Conservation (phyloP, 345 rosid genomes). For the Atalantia buxifolia region DNA sequence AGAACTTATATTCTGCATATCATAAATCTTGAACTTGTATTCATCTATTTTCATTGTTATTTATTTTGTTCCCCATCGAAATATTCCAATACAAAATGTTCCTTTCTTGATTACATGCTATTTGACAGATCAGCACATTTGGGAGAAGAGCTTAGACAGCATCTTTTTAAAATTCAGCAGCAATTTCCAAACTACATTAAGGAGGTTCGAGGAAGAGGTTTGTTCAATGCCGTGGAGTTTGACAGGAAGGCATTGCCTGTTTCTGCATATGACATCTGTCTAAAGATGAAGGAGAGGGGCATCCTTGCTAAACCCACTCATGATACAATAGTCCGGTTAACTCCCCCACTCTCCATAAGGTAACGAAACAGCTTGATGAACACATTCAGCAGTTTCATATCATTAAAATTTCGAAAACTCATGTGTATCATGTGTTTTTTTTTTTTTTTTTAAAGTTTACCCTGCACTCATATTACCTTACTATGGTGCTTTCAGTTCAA, state of each 20-base stretch:
- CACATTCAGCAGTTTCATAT: not conserved
- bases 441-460: not conserved
- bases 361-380: conserved; percentile 23
- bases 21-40: not conserved
- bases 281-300: conserved; percentile 87
- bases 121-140: conserved; percentile 51
- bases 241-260: conserved; percentile 49
- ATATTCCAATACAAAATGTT: not conserved
- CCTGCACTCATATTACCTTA: not conserved
- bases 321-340: conserved; percentile 79
- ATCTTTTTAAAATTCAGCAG: conserved; percentile 51
- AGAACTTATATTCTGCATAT: not conserved
- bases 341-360: conserved; percentile 96
- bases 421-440: not conserved
- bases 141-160: conserved; percentile 65
- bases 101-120: conserved; percentile 10
- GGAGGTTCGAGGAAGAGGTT: conserved; percentile 91
- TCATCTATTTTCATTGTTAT: not conserved
- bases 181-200: conserved; percentile 66
- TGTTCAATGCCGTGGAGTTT: conserved; percentile 91
- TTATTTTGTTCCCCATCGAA: not conserved
- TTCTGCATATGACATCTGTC: conserved; percentile 89
- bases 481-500: conserved; percentile 42
- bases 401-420: not conserved
- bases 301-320: conserved; percentile 95